Conservation (phyloP, 2,329 filamentous ascomycete genomes). For the Curvularia eragrostidis region DNA sequence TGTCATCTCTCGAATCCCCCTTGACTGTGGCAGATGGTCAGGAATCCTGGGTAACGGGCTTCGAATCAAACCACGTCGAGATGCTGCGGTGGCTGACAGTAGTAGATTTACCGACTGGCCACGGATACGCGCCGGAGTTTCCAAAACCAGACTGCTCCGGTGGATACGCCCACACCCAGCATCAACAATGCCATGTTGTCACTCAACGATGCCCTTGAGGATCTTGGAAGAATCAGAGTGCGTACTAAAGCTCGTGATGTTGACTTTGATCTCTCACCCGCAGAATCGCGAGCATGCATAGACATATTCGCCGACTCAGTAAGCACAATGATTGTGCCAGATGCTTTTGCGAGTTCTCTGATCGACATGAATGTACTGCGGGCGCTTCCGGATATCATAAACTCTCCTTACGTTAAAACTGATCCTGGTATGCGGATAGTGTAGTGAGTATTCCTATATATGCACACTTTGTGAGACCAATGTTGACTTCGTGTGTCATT, state of each 20-base stretch:
- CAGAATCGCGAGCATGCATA: constrained; percentile 29
- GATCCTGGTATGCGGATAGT: constrained; percentile 35
- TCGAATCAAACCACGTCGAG: not conserved
- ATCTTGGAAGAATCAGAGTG: constrained; percentile 35
- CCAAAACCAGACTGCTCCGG: constrained; percentile 29
- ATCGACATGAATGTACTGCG: constrained; percentile 27
- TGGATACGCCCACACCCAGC: constrained; percentile 26
- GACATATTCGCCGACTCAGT: constrained; percentile 29
- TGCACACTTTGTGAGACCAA: not conserved
- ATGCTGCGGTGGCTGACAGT: not conserved
- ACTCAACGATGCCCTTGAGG: constrained; percentile 37
- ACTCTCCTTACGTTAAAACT: constrained; percentile 37
- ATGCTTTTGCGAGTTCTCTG: constrained; percentile 19
- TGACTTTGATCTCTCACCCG: constrained; percentile 24
- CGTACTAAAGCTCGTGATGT: constrained; percentile 22
- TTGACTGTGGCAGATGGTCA: constrained; percentile 27
- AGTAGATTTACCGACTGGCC: constrained; percentile 40
- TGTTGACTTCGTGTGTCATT: not conserved
- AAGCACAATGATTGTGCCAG: constrained; percentile 29
- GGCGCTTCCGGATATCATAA: constrained; percentile 32
- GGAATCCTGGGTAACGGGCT: constrained; percentile 26
- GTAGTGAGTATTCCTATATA: constrained; percentile 17
- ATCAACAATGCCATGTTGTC: constrained; percentile 38
- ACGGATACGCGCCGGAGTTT: constrained; percentile 35
- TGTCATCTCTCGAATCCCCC: constrained; percentile 23